Evolutionary conservation across 2,329 filamentous ascomycete species (phyloP).

Genomic region (Xylariaceae sp.): DNA sequence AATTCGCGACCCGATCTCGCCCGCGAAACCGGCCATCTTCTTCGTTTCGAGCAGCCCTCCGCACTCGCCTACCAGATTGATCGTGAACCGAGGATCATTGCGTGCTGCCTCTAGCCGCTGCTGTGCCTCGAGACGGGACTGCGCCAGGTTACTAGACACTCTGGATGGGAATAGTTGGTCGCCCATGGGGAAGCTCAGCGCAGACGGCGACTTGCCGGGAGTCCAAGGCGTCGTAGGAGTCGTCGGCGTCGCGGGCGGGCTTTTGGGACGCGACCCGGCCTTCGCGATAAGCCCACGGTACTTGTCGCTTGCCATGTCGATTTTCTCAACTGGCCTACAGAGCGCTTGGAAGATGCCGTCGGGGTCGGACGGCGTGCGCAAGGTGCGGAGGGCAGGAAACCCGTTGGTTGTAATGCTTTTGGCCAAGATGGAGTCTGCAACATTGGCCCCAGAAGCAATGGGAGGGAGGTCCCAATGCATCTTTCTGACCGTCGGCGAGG

Average conservation of each 20-base stretch:
- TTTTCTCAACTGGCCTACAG: conserved; percentile 58
- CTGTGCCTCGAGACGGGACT: conserved; percentile 62
- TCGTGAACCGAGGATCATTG: conserved; percentile 49
- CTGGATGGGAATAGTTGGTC: conserved; percentile 25
- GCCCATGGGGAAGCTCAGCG: conserved; percentile 23
- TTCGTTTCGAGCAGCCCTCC: conserved; percentile 50
- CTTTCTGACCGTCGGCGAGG: conserved; percentile 47
- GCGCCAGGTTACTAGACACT: conserved; percentile 42
- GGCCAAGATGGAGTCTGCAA: conserved; percentile 60
- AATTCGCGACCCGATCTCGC: conserved; percentile 55
- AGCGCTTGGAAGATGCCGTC: conserved; percentile 66
- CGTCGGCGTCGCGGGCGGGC: conserved; percentile 32
- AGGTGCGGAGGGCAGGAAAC: conserved; percentile 56
- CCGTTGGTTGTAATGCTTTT: conserved; percentile 53
- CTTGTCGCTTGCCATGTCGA: conserved; percentile 49
- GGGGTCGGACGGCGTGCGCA: conserved; percentile 66
- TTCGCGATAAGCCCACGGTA: conserved; percentile 34
- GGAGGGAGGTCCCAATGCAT: conserved; percentile 64
- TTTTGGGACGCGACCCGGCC: conserved; percentile 20
- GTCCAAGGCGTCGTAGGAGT: conserved; percentile 28
- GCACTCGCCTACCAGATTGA: conserved; percentile 54
- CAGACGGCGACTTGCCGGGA: conserved; percentile 20
- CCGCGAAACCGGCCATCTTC: conserved; percentile 58
- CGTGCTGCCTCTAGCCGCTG: conserved; percentile 57
- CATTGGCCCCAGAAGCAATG: conserved; percentile 39